Base-by-base conservation (phyloP, 768 basidiomycete genomes). In the Scleroderma citrinum region DNA sequence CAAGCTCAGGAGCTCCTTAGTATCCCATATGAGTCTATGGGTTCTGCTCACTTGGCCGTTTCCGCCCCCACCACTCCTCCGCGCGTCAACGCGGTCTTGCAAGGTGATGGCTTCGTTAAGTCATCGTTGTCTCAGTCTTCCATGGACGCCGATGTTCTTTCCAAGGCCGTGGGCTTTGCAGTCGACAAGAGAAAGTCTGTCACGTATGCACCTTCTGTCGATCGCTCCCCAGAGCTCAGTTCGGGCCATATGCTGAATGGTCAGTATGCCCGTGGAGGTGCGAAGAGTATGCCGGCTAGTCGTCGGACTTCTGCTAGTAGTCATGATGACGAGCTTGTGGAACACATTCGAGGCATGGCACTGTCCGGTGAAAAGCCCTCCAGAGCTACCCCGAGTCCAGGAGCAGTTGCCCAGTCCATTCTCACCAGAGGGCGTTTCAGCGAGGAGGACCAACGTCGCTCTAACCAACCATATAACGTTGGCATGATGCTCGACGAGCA, bases 401-500 rank as follows among this genome's bases (percentile, higher is more conserved):
- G 67, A 40, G 73, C 76, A 2, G 68, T 74, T 13, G 73, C 79
- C 10, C 76, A 80, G 37, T 76, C 83, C 13, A 71, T 78, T 50
- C 61, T 83, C 50, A 66, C 73, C 24, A 73, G 80, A 56, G 76
- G 70, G 10, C 76, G 78, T 17, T 81, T 79, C 57, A 71, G 61
- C 19, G 77, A 80, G 40, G 82, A 81, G 43, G 83, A 86, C 47
- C 78, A 76, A 35, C 68, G 73, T 13, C 75, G 73, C 43, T 80
- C 81, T 61, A 78, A 79, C 7, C 81, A 76, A 52, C 75, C 74
- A 30, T 89, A 82, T 66, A 91, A 90, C 60, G 80, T 87, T 35
- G 89, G 88, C 26, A 85, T 92, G 83, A 83, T 94, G 82, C 71
- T 95, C 53, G 92, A 95, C 57, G 88, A 94, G 65, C 91, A 94